Base-by-base conservation (phyloP, 495 filamentous ascomycete species). In the Aspergillus cavernicola region DNA sequence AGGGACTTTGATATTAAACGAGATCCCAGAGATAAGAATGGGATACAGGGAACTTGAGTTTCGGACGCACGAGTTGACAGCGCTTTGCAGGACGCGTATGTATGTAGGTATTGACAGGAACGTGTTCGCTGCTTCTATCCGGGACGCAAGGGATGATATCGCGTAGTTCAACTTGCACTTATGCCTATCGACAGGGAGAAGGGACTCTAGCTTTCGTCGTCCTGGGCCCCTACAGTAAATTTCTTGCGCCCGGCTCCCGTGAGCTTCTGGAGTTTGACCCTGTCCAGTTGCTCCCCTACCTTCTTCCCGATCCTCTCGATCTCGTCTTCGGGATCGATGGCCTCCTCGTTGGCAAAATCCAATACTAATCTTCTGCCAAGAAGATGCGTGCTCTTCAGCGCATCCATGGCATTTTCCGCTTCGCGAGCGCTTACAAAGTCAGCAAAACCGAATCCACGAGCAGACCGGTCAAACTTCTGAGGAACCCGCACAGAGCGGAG, bases 271-370 rank as follows among this genome's bases (percentile, higher is more conserved):
- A 95, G 71, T 62, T 89, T 87, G 62, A 97, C 85, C 71, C 88
- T 90, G 74, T 91, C 86, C 60, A 84, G 79, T 74, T 97, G 91
- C 46, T 84, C 82, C 40, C 88, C 85, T 61, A 91, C 86, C 79
- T 96, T 99, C 79, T 88, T 86, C 68, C 92, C 88, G 87, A 99
- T 95, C 68, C 87, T 89, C 68, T 86, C 85, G 62, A 99, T 92
- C 73, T 96, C 90, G 66, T 91, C 89, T 75, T 99, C 93, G 13
- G 93, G 84, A 76, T 97, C 90, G 53, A 89, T 79, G 35, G 89
- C 78, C 52, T 96, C 92, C 53, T 82, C 85, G 56, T 84, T 85
- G 20, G 90, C 92, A 70, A 89, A 97, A 65, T 96, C 88, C 44
- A 99, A 73, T 24, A 97, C 89, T 52, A 99, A 75, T 59, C 85